Conservation (phyloP, 768 basidiomycete genomes). For the Dentipellis fragilis region DNA sequence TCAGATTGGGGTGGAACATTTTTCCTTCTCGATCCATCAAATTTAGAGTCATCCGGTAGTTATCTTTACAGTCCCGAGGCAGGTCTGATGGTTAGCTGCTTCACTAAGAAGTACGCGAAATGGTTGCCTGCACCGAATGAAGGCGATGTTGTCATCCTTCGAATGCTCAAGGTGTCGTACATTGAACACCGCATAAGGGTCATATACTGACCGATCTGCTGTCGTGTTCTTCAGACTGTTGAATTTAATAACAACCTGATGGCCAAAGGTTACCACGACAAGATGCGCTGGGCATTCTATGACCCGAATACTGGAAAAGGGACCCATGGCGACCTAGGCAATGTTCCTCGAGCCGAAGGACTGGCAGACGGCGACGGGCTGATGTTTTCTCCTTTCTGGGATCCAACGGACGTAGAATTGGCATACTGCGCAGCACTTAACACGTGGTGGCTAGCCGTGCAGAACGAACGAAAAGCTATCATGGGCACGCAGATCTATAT, state of each 20-base stretch:
- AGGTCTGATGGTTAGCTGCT: conserved; percentile 32
- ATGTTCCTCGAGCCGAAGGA: conserved; percentile 24
- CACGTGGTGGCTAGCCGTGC: conserved; percentile 12
- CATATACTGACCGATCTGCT: neutral
- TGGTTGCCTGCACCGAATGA: conserved; percentile 40
- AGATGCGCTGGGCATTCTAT: conserved; percentile 47
- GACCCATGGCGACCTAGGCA: conserved; percentile 28
- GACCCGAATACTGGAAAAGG: conserved; percentile 27
- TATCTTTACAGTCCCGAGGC: conserved; percentile 15
- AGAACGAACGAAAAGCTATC: conserved; percentile 4
- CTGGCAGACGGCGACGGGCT: neutral
- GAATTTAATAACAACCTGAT: conserved; percentile 20
- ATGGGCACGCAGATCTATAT: conserved; percentile 9
- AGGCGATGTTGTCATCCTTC: conserved; percentile 45
- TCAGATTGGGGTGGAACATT: conserved; percentile 39
- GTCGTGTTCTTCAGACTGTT: conserved; percentile 20
- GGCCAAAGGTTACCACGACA: conserved; percentile 38
- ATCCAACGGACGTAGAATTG: neutral
- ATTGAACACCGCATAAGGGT: neutral
- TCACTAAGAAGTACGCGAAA: conserved; percentile 34
- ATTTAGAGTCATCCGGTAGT: conserved; percentile 20
- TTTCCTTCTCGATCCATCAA: conserved; percentile 43
- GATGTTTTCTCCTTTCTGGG: neutral
- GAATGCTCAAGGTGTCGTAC: conserved; percentile 34
- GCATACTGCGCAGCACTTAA: conserved; percentile 7